phyloP scores from a whole-genome alignment of 805 yeast genomes.

The Zygosaccharomyces bisporus region DNA sequence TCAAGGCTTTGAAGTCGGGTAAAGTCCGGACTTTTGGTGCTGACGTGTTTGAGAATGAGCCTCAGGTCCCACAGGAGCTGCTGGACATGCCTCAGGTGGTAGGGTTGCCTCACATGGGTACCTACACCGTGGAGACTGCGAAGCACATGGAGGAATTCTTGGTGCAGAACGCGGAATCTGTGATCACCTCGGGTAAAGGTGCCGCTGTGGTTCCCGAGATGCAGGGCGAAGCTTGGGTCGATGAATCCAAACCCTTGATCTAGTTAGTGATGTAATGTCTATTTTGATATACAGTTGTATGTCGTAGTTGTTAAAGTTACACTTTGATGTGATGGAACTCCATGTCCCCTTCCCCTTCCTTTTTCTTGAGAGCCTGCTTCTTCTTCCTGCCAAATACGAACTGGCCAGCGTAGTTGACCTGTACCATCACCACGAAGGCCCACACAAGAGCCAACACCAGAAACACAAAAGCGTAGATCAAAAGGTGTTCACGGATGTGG shows the following conservation, averaged over 20 bases:
- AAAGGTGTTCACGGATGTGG: conserved; percentile 28
- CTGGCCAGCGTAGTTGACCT: conserved; percentile 11
- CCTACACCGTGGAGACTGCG: conserved; percentile 71
- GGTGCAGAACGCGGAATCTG: conserved; percentile 61
- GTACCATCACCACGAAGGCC: conserved; percentile 14
- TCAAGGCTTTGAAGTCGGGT: conserved; percentile 55
- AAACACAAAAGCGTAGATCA: conserved; percentile 20
- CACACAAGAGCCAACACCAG: conserved; percentile 19
- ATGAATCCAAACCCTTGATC: conserved; percentile 19
- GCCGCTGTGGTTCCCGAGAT: conserved; percentile 79
- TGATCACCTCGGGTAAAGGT: conserved; percentile 63
- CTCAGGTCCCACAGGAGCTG: conserved; percentile 62
- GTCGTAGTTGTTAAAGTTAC: not conserved
- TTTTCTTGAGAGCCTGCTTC: conserved; percentile 10
- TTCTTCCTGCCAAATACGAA: conserved; percentile 12
- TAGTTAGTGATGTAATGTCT: not conserved
- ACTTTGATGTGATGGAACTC: conserved; percentile 25
- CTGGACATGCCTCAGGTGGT: conserved; percentile 62
- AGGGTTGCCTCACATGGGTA: conserved; percentile 86
- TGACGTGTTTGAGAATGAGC: conserved; percentile 76
- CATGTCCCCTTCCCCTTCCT: conserved; percentile 20
- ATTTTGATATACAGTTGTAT: not conserved
- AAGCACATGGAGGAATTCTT: conserved; percentile 77
- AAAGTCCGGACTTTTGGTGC: conserved; percentile 65
- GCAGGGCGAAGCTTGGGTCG: conserved; percentile 34